Conservation (phyloP, 1,284 basidiomycete species). For the Microbotryum intermedium region DNA sequence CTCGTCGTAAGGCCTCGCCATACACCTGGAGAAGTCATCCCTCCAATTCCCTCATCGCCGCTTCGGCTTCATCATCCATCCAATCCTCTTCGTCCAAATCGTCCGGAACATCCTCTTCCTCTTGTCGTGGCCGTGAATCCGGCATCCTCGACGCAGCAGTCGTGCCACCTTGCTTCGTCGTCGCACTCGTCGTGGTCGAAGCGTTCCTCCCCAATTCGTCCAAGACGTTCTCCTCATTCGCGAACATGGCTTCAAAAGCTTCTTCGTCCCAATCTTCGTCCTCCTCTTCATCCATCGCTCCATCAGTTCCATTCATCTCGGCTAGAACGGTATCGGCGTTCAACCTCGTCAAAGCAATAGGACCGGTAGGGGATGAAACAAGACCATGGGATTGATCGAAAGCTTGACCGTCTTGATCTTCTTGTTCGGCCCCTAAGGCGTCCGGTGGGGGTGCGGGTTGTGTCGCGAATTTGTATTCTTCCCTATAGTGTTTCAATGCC, state of each 20-base stretch:
- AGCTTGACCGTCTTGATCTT: neutral
- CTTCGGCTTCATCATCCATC: too few relatives aligned
- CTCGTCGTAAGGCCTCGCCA: too few relatives aligned
- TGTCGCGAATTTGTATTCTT: constrained; percentile 12
- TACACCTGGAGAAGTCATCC: too few relatives aligned
- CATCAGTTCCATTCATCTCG: neutral
- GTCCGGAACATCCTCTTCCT: too few relatives aligned
- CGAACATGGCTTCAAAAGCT: neutral
- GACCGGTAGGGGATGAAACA: neutral
- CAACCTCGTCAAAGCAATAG: too few relatives aligned
- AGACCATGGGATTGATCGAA: neutral
- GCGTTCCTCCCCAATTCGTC: constrained; percentile 4
- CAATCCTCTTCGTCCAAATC: too few relatives aligned
- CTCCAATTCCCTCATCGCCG: too few relatives aligned
- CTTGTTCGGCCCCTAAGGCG: neutral
- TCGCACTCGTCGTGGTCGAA: too few relatives aligned
- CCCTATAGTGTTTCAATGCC: constrained; percentile 18
- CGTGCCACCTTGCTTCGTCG: too few relatives aligned
- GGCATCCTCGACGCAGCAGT: too few relatives aligned
- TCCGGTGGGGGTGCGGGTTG: neutral
- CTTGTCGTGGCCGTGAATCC: too few relatives aligned
- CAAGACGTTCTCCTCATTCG: constrained; percentile 13
- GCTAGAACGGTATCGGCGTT: too few relatives aligned
- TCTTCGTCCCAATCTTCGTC: neutral
- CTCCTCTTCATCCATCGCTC: neutral